Conservation (phyloP, 345 rosid species). For the Kernera saxatilis region DNA sequence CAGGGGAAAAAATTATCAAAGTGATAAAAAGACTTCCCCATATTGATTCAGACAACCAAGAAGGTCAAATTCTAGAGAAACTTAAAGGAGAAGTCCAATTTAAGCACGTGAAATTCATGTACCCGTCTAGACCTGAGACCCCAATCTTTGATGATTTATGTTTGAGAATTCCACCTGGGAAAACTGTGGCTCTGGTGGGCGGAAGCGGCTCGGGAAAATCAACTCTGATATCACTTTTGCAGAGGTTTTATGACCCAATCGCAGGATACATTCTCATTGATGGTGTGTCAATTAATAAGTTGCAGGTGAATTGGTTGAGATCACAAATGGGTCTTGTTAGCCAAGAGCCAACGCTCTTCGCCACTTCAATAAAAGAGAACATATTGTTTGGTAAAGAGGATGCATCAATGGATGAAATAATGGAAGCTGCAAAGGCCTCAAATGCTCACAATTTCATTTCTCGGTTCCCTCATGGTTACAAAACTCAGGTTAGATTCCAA, state of each 20-base stretch:
- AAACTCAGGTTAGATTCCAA: constrained; percentile 42
- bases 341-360: constrained; percentile 87
- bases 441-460: constrained; percentile 77
- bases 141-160: constrained; percentile 58
- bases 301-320: constrained; percentile 70
- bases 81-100: constrained; percentile 78
- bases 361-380: constrained; percentile 72
- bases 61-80: constrained; percentile 57
- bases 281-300: constrained; percentile 64
- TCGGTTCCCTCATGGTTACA: constrained; percentile 67
- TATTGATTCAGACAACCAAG: constrained; percentile 71
- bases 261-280: constrained; percentile 80
- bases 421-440: constrained; percentile 86
- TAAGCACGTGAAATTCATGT: constrained; percentile 69
- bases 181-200: constrained; percentile 86
- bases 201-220: constrained; percentile 92
- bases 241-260: constrained; percentile 68
- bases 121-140: constrained; percentile 78
- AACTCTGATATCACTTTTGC: constrained; percentile 67
- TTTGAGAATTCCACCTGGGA: constrained; percentile 71
- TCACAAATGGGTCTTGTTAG: constrained; percentile 80
- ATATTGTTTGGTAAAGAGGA: constrained; percentile 80
- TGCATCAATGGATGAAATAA: constrained; percentile 69
- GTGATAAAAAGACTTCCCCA: constrained; percentile 52
- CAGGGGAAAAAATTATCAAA: constrained; percentile 72